Evolutionary conservation across 2,329 filamentous ascomycete species (phyloP).

Genomic region (Cladophialophora chaetospira): DNA sequence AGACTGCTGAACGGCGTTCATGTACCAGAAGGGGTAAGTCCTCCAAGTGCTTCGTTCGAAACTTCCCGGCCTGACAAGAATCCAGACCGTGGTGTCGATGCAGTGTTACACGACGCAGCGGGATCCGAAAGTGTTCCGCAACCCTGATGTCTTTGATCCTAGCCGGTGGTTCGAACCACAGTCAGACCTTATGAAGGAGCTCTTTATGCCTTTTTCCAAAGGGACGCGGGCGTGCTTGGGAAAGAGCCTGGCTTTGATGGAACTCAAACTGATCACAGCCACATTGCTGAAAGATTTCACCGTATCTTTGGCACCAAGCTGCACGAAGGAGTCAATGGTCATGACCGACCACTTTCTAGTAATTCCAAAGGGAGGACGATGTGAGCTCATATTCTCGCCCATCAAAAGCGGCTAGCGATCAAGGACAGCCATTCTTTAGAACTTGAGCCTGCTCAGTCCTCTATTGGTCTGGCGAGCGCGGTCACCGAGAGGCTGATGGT

Average conservation of each 20-base stretch:
- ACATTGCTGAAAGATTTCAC: conserved; percentile 18
- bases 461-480: no score
- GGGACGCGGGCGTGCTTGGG: conserved; percentile 30
- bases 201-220: conserved; percentile 29
- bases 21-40: conserved; percentile 15
- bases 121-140: conserved; percentile 12
- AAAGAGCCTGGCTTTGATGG: conserved; percentile 31
- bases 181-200: conserved; percentile 1
- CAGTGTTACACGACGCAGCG: conserved; percentile 22
- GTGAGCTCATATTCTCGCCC: conserved; percentile 17
- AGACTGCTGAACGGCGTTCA: conserved; percentile 10
- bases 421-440: no score
- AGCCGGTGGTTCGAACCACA: conserved; percentile 14
- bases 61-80: background rate
- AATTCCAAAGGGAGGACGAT: conserved; percentile 14
- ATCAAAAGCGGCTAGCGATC: no score
- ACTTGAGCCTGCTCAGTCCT: no score
- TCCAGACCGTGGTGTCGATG: conserved; percentile 17
- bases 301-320: background rate
- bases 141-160: conserved; percentile 18
- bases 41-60: background rate
- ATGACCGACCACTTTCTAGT: conserved; percentile 18
- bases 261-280: conserved; percentile 29
- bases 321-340: conserved; percentile 13
- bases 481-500: no score